Conservation (phyloP, 208 protist genomes). For the Leishmania lainsoni region DNA sequence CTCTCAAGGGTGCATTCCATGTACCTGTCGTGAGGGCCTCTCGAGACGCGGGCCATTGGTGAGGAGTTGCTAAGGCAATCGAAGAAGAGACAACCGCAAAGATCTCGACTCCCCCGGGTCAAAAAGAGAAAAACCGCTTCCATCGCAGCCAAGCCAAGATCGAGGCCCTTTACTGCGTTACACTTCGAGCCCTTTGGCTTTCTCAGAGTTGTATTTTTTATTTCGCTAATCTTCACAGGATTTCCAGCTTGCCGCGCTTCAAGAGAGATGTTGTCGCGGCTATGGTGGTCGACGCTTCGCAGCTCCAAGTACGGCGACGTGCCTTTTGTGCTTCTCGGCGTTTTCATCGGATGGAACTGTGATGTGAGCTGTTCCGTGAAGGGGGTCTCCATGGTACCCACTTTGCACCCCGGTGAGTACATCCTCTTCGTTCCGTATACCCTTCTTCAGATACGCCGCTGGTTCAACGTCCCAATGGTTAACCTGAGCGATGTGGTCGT, state of each 20-base stretch:
- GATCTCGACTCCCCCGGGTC: background rate
- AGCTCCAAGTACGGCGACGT: conserved; percentile 40
- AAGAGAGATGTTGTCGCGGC: background rate
- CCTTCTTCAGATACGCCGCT: conserved; percentile 32
- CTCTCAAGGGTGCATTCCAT: background rate
- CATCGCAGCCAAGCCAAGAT: background rate
- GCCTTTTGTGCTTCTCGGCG: conserved; percentile 64
- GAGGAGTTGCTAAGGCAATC: background rate
- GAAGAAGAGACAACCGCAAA: background rate
- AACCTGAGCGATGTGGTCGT: conserved; percentile 63
- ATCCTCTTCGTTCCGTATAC: conserved; percentile 70
- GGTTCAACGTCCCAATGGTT: conserved; percentile 38
- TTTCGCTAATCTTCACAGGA: background rate
- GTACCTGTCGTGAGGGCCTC: background rate
- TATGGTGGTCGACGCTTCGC: conserved; percentile 27
- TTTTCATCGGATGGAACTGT: conserved; percentile 73
- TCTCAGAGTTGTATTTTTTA: background rate
- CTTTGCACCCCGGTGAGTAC: conserved; percentile 66
- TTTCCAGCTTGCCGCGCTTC: background rate
- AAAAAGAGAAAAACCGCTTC: background rate
- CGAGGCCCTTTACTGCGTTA: background rate
- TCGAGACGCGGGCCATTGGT: background rate
- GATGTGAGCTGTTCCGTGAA: conserved; percentile 71
- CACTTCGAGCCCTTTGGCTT: background rate
- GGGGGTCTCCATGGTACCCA: conserved; percentile 79